A percentile compares a stretch with the other conserved stretches of the same genome.
Evolutionary conservation across 192 early-diverging fungal species (phyloP).

Genomic region (Rhizophagus sp.): DNA sequence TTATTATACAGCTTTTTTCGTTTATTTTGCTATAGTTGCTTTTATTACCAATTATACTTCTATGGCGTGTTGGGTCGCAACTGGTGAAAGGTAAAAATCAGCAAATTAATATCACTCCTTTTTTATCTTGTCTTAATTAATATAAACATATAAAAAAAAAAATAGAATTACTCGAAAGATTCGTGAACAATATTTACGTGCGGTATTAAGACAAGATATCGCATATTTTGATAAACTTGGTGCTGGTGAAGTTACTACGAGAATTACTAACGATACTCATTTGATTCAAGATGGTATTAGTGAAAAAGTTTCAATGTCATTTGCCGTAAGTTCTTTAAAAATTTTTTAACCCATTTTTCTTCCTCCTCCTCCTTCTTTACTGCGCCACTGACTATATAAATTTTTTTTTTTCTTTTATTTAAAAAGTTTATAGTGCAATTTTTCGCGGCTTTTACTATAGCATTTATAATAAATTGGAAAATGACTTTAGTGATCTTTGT

Average conservation of each 20-base stretch:
- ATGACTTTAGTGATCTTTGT: slow-evolving; percentile 65
- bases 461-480: slow-evolving; percentile 60
- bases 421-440: slow-evolving; percentile 52
- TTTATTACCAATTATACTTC: not conserved
- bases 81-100: not conserved
- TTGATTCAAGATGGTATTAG: slow-evolving; percentile 88
- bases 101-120: too few relatives aligned
- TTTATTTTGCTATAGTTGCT: not conserved
- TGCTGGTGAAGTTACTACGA: slow-evolving; percentile 79
- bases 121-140: too few relatives aligned
- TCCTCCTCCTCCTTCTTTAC: not conserved
- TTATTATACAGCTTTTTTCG: not conserved
- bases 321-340: slow-evolving; percentile 30
- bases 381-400: too few relatives aligned
- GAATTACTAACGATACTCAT: slow-evolving; percentile 84
- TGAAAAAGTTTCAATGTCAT: slow-evolving; percentile 76
- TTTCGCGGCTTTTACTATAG: slow-evolving; percentile 62
- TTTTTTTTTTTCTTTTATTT: not conserved
- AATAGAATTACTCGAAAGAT: slow-evolving; percentile 57
- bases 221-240: slow-evolving; percentile 85
- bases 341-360: not conserved
- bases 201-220: slow-evolving; percentile 84
- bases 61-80: not conserved
- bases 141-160: not conserved
- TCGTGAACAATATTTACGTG: slow-evolving; percentile 70